Evolutionary conservation across 164 flowering plant species (phyloP).

Genomic region (Nymphaea colorata): DNA sequence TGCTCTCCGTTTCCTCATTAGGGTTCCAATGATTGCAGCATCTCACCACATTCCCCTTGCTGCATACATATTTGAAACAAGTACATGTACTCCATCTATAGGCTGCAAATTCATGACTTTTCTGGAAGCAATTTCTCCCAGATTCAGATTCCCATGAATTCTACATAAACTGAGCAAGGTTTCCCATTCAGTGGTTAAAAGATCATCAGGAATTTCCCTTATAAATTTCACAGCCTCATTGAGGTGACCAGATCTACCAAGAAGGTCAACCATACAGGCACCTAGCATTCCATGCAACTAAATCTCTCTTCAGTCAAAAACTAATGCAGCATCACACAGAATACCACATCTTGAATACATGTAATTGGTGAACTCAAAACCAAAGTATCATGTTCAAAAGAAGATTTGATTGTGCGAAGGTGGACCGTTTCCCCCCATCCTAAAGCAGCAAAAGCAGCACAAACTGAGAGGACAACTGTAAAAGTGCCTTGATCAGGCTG

Average conservation of each 20-base stretch:
- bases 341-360: too few relatives aligned
- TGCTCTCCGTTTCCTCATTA: conserved; percentile 13
- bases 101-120: conserved; percentile 14
- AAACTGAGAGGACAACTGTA: conserved; percentile 15
- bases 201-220: conserved; percentile 10
- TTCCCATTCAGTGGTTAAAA: conserved; percentile 28
- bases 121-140: conserved; percentile 19
- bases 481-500: conserved; percentile 32
- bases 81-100: conserved; percentile 14
- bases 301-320: too few relatives aligned
- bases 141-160: conserved; percentile 23
- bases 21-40: conserved; percentile 17
- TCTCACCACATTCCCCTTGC: conserved; percentile 29
- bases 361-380: conserved; percentile 24
- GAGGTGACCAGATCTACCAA: conserved; percentile 29
- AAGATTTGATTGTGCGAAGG: conserved; percentile 11
- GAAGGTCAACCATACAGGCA: conserved; percentile 29
- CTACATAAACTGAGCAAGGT: conserved; percentile 28
- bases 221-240: conserved; percentile 25
- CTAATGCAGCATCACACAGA: too few relatives aligned
- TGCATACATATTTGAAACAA: conserved; percentile 26
- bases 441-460: conserved; percentile 22
- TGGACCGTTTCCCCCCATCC: conserved; percentile 23
- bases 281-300: too few relatives aligned
- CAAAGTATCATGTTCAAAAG: conserved; percentile 15